A percentile compares a stretch with the other conserved stretches of the same genome.
phyloP scores from a whole-genome alignment of 2,329 filamentous ascomycete genomes.

The Sclerotinia subarctica region DNA sequence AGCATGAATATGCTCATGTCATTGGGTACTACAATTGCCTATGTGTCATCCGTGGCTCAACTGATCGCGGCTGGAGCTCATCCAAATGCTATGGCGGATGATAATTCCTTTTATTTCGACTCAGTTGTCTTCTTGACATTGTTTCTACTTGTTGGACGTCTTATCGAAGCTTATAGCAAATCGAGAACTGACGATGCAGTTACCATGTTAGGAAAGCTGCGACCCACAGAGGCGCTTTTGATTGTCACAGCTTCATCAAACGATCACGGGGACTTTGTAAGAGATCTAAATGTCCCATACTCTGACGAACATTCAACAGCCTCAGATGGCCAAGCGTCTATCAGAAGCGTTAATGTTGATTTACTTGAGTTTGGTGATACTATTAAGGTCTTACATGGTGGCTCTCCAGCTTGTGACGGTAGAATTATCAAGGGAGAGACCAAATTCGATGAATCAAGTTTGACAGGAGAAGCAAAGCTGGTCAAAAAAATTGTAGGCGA shows the following conservation, averaged over 20 bases:
- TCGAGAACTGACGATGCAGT: conserved; percentile 86
- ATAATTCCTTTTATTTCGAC: conserved; percentile 74
- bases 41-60: conserved; percentile 76
- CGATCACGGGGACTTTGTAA: conserved; percentile 12
- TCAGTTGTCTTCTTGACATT: conserved; percentile 89
- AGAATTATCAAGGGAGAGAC: conserved; percentile 59
- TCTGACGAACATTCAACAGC: conserved; percentile 14
- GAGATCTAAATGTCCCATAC: conserved; percentile 52
- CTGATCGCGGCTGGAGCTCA: conserved; percentile 62
- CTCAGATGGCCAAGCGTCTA: conserved; percentile 17
- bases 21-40: conserved; percentile 82
- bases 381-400: conserved; percentile 73
- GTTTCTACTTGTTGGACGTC: conserved; percentile 73
- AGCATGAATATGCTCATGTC: conserved; percentile 97
- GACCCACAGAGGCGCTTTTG: conserved; percentile 73
- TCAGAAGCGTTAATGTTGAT: conserved; percentile 45
- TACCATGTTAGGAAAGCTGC: conserved; percentile 70
- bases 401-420: conserved; percentile 83
- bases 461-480: conserved; percentile 74
- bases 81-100: conserved; percentile 40
- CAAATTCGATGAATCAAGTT: conserved; percentile 82
- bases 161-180: conserved; percentile 87
- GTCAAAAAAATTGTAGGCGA: conserved; percentile 63
- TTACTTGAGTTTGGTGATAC: conserved; percentile 68
- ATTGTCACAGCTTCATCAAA: conserved; percentile 46